These are phyloP conservation scores for Paecilomyces formosus DNA, from an alignment of 2,329 filamentous ascomycete species.

Conservation along the genomic window DNA sequence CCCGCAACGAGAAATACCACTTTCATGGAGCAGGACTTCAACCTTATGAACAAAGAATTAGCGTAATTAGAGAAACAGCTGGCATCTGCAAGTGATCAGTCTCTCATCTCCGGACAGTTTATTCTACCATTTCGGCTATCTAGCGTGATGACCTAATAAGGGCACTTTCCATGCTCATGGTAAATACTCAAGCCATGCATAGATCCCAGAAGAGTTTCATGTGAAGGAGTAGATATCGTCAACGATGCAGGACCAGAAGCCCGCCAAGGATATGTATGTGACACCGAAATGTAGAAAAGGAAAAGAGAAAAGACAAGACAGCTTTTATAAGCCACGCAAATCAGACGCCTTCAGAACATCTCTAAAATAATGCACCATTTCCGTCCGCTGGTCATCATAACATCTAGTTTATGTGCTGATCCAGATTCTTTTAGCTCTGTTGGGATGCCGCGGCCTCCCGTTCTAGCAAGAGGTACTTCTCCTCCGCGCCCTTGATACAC, in stretches of 20 bases:
- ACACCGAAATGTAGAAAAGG: background rate
- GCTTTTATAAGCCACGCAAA: background rate
- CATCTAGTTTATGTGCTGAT: background rate
- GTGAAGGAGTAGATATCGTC: background rate
- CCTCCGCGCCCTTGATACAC: constrained; percentile 78
- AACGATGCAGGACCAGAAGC: background rate
- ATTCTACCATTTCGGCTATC: no score
- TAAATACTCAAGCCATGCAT: background rate
- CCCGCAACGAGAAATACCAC: no score
- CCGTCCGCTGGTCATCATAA: background rate
- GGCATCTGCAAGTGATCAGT: no score
- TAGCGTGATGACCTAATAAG: no score
- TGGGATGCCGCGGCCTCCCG: constrained; percentile 10
- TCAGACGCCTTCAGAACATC: background rate
- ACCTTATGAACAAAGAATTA: no score
- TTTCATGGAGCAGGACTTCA: no score
- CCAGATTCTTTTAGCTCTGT: background rate
- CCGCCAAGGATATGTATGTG: background rate
- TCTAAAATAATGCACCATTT: background rate
- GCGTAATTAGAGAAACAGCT: no score
- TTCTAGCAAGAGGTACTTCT: constrained; percentile 49
- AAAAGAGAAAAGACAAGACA: background rate
- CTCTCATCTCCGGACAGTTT: no score
- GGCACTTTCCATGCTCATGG: background rate
- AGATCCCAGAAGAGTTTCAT: background rate